Conservation (phyloP, 2,329 filamentous ascomycete genomes). For the Colletotrichum sp. region DNA sequence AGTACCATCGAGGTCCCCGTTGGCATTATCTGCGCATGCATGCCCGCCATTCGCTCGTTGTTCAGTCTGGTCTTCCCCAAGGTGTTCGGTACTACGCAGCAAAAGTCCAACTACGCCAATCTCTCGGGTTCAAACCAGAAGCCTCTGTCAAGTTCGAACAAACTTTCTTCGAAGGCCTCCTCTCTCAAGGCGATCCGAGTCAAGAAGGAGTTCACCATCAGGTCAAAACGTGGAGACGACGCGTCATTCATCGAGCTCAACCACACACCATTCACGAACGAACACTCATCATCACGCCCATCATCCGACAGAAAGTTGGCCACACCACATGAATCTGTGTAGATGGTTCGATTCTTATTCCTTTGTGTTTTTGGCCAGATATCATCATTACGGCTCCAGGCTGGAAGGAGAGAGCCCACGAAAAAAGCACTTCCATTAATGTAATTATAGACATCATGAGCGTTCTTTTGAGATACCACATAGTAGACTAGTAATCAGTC, state of each 20-base stretch:
- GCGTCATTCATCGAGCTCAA: neutral
- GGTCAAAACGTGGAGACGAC: constrained; percentile 5
- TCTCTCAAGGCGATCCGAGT: neutral
- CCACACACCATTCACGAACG: neutral
- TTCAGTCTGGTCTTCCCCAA: constrained; percentile 37
- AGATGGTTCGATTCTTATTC: neutral
- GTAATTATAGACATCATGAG: neutral
- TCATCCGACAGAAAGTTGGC: neutral
- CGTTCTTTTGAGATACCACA: neutral
- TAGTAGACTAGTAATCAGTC: neutral
- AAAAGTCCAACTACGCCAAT: constrained; percentile 11
- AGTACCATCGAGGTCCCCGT: constrained; percentile 19
- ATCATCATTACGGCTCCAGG: neutral
- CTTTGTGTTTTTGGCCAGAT: neutral
- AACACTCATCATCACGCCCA: neutral
- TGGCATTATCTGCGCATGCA: constrained; percentile 19
- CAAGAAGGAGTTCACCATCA: constrained; percentile 8
- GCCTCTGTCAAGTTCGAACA: neutral
- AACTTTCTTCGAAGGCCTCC: neutral
- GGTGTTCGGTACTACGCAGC: constrained; percentile 32
- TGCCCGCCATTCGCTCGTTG: constrained; percentile 36
- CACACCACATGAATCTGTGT: constrained; percentile 5
- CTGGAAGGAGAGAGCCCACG: neutral
- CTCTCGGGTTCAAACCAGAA: neutral
- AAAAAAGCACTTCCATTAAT: neutral